Percentiles rank a stretch among this genome's conserved stretches.
Conservation (phyloP, 805 yeast genomes). For the Zygotorulaspora chibaensis region DNA sequence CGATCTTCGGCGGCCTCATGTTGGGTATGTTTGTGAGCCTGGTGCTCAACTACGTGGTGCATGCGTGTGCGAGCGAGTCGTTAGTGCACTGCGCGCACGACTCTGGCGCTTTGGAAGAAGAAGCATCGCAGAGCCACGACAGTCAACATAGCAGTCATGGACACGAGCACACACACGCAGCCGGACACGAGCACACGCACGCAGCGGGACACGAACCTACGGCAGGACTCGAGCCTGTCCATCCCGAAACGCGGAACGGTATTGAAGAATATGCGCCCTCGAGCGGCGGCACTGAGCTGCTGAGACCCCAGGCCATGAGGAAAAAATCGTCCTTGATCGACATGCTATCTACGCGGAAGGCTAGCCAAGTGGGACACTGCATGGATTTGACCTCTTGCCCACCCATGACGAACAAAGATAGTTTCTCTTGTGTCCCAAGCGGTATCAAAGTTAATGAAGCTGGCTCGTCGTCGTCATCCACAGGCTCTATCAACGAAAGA, state of each 20-base stretch:
- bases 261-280: constrained; percentile 3
- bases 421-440: constrained; percentile 14
- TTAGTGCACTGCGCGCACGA: constrained; percentile 81
- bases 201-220: background rate
- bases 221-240: background rate
- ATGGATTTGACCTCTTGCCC: constrained; percentile 15
- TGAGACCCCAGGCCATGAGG: background rate
- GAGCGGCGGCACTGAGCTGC: background rate
- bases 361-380: constrained; percentile 10
- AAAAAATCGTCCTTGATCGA: constrained; percentile 16
- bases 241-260: background rate
- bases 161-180: background rate
- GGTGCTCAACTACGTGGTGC: constrained; percentile 59
- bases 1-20: constrained; percentile 42
- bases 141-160: constrained; percentile 4
- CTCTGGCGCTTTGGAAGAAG: constrained; percentile 24
- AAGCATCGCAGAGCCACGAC: constrained; percentile 17
- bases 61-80: constrained; percentile 71
- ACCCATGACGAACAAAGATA: constrained; percentile 15
- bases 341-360: constrained; percentile 11
- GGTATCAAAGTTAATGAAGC: background rate
- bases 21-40: constrained; percentile 61
- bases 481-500: background rate
- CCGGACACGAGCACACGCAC: background rate
- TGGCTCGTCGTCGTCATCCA: constrained; percentile 3